These are phyloP conservation scores for Colletotrichum falcatum DNA, from an alignment of 2,329 filamentous ascomycete species.

Conservation along the genomic window DNA sequence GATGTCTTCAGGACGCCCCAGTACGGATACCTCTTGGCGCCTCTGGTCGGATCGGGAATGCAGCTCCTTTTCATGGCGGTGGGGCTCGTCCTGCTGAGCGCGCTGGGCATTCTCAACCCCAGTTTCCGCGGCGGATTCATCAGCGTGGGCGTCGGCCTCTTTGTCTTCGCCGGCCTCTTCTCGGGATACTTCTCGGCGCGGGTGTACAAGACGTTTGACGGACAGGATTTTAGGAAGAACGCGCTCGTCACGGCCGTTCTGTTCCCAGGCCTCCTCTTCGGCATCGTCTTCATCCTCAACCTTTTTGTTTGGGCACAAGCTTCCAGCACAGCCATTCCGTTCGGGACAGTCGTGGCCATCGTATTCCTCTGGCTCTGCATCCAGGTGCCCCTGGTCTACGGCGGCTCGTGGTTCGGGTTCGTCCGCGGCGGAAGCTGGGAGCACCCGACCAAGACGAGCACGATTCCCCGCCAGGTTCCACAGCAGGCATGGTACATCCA, in stretches of 20 bases:
- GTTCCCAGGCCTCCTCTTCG: conserved; percentile 83
- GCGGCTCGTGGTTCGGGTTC: conserved; percentile 83
- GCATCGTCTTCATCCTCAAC: conserved; percentile 82
- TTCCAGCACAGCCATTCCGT: conserved; percentile 87
- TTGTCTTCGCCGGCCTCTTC: conserved; percentile 84
- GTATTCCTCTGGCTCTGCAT: conserved; percentile 85
- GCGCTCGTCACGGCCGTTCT: conserved; percentile 81
- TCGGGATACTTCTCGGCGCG: conserved; percentile 89
- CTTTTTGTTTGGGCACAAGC: conserved; percentile 92
- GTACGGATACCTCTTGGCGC: conserved; percentile 79
- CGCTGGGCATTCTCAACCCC: conserved; percentile 82
- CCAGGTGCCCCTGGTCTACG: conserved; percentile 86
- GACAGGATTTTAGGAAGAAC: conserved; percentile 80
- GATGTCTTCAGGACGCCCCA: conserved; percentile 85
- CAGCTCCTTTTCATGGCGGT: conserved; percentile 86
- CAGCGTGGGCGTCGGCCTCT: conserved; percentile 84
- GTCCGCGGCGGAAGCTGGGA: conserved; percentile 76
- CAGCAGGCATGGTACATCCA: conserved; percentile 80
- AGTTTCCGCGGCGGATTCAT: conserved; percentile 92
- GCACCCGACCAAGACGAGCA: conserved; percentile 82
- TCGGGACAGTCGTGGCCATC: conserved; percentile 80
- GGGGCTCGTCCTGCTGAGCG: conserved; percentile 77
- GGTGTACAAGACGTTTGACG: conserved; percentile 86
- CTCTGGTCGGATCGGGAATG: conserved; percentile 85
- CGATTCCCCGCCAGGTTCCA: conserved; percentile 80